phyloP scores from a whole-genome alignment of 768 basidiomycete genomes.

The Leccinum broughii region DNA sequence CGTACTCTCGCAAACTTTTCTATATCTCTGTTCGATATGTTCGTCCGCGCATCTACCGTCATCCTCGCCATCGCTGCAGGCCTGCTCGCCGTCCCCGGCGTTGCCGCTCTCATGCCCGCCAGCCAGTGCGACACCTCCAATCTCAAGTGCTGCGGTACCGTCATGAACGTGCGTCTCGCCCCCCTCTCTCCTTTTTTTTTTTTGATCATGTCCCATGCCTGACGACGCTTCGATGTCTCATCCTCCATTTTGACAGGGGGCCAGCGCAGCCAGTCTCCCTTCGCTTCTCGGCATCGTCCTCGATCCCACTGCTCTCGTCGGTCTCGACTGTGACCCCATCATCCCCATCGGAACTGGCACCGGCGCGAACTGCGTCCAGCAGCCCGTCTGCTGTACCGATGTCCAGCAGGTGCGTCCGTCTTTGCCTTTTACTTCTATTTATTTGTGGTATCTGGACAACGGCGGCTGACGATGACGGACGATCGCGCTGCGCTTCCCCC shows the following conservation, averaged over 20 bases:
- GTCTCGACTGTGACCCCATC: not conserved
- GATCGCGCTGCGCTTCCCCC: too few relatives aligned
- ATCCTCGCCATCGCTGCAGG: conserved; percentile 15
- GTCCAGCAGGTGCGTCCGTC: not conserved
- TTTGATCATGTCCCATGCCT: not conserved
- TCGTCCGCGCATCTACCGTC: conserved; percentile 11
- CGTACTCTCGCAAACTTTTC: not conserved
- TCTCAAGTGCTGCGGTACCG: conserved; percentile 11
- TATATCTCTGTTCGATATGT: conserved; percentile 9
- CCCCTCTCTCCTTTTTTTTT: too few relatives aligned
- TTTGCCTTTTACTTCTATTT: too few relatives aligned
- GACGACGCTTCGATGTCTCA: not conserved
- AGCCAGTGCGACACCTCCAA: conserved; percentile 13
- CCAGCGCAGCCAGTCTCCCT: rapidly evolving
- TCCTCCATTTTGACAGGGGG: not conserved
- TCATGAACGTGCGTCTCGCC: not conserved
- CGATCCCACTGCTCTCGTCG: not conserved
- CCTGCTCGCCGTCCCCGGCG: conserved; percentile 4
- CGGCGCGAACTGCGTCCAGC: not conserved
- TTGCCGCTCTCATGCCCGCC: not conserved
- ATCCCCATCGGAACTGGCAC: not conserved
- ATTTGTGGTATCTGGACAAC: not conserved
- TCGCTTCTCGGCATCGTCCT: rapidly evolving
- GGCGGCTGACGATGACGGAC: not conserved
- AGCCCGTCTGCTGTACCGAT: conserved; percentile 14